A percentile compares a stretch with the other conserved stretches of the same genome.
phyloP scores from a whole-genome alignment of 139 green algal genomes.

The Klebsormidium nitens region DNA sequence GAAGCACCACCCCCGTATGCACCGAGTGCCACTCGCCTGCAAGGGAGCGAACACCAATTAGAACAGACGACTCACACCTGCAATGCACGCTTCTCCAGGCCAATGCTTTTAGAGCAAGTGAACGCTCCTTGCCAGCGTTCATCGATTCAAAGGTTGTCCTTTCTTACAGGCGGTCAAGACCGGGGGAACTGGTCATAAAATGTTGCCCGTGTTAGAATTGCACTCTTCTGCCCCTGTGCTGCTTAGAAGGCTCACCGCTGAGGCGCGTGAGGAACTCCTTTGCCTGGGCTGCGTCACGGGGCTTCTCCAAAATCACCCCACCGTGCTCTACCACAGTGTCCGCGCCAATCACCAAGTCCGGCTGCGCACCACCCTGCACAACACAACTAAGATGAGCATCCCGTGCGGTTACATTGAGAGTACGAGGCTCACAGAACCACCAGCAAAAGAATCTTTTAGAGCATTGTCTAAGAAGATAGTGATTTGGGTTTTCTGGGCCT shows the following conservation, averaged over 20 bases:
- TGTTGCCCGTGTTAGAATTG: no score
- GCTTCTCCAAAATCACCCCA: conserved; percentile 78
- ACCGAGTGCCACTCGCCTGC: conserved; percentile 56
- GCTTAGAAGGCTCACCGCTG: conserved; percentile 35
- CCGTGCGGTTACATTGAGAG: background rate
- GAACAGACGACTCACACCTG: background rate
- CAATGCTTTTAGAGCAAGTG: no score
- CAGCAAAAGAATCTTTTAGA: background rate
- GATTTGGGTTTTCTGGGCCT: background rate
- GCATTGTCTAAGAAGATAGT: background rate
- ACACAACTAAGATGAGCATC: background rate
- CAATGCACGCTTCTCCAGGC: no score
- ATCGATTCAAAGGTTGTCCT: no score
- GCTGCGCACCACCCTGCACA: background rate
- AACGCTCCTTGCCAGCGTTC: no score
- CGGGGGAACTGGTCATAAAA: no score
- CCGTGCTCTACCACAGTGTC: conserved; percentile 78
- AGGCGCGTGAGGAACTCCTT: conserved; percentile 61
- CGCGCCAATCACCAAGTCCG: conserved; percentile 57
- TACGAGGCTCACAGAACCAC: background rate
- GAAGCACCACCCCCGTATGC: conserved; percentile 76
- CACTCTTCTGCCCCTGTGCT: no score
- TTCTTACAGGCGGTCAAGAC: no score
- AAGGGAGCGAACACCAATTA: background rate
- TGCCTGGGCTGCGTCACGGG: conserved; percentile 60